A percentile compares a stretch with the other conserved stretches of the same genome.
Evolutionary conservation across 2,329 filamentous ascomycete genomes (phyloP).

Genomic region (Aspergillus melleus): DNA sequence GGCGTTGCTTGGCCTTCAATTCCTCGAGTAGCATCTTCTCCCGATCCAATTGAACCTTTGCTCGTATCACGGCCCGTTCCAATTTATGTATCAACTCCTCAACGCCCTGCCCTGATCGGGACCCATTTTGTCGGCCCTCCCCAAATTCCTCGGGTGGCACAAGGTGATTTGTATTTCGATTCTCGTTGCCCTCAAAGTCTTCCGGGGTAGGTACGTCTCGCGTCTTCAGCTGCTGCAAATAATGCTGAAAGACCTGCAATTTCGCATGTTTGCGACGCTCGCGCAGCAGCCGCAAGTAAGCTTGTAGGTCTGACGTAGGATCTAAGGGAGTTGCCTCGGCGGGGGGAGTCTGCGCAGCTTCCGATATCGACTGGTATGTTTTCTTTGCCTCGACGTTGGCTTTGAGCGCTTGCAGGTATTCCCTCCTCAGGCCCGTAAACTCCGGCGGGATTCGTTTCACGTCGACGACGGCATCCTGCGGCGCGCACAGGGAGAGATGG

Average conservation of each 20-base stretch:
- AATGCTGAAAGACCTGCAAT: conserved; percentile 48
- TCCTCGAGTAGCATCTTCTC: conserved; percentile 38
- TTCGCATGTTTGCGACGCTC: conserved; percentile 48
- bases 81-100: conserved; percentile 39
- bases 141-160: conserved; percentile 19
- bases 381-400: conserved; percentile 43
- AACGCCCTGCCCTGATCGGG: conserved; percentile 21
- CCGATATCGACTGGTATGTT: conserved; percentile 36
- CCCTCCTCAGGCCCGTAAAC: conserved; percentile 42
- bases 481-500: conserved; percentile 38
- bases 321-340: conserved; percentile 17
- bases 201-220: conserved; percentile 23
- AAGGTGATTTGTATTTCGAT: conserved; percentile 12
- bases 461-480: conserved; percentile 29
- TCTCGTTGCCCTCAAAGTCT: conserved; percentile 22
- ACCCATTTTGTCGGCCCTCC: conserved; percentile 10
- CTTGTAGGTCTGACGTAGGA: conserved; percentile 30
- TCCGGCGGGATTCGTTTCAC: conserved; percentile 41
- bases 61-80: conserved; percentile 40
- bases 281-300: conserved; percentile 48
- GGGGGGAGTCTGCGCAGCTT: conserved; percentile 29
- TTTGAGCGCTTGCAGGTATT: conserved; percentile 49
- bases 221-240: conserved; percentile 43
- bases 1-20: conserved; percentile 26
- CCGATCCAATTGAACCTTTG: conserved; percentile 35